Base-by-base conservation (phyloP, 805 yeast genomes). In the Kodamaea restingae region DNA sequence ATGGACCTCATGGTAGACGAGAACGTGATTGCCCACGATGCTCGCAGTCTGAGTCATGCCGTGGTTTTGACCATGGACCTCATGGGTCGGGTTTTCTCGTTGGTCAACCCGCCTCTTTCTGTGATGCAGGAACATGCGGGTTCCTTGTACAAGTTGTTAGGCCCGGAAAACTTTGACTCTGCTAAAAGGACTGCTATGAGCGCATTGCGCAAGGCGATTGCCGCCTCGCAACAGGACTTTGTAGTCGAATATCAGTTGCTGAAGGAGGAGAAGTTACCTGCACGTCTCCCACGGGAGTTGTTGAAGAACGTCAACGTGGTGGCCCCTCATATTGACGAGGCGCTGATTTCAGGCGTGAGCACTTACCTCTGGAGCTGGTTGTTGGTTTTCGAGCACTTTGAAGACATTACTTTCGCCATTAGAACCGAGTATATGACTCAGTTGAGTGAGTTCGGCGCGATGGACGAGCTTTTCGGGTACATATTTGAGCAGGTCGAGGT, bases 341-440 rank as follows among this genome's bases (percentile, higher is more conserved):
- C 29, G 10, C 30, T 46, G 6, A 33, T 32, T 7, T 24, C 36
- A 12, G 42, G 15, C 2, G 48, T 69, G 32, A 52, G 70, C 20
- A 63, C 56, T 15, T 83, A 75, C 52, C 48, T 83, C 24, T 81
- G 85, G 81, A 63, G 78, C 40, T 88, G 95, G 95, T 63, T 61
- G 44, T 63, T 86, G 39, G 57, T 84, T 0, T 69, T 84, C 45
- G 64, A 62, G 20, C 79, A 79, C 56, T 84, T 88, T 54, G 70
- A 73, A 37, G 77, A 79, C 42, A 73, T 84, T 4, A 77, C 93
- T 1, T 78, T 77, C 47, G 73, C 76, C 29, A 69, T 88, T 47
- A 71, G 88, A 41, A 71, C 75, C 33, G 65, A 70, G 31, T 84
- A 83, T 49, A 72, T 81, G 25, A 67, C 62, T 15, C 82, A 83